Evolutionary conservation across 257 asterid species (phyloP).

Genomic region (Petunia secreta): DNA sequence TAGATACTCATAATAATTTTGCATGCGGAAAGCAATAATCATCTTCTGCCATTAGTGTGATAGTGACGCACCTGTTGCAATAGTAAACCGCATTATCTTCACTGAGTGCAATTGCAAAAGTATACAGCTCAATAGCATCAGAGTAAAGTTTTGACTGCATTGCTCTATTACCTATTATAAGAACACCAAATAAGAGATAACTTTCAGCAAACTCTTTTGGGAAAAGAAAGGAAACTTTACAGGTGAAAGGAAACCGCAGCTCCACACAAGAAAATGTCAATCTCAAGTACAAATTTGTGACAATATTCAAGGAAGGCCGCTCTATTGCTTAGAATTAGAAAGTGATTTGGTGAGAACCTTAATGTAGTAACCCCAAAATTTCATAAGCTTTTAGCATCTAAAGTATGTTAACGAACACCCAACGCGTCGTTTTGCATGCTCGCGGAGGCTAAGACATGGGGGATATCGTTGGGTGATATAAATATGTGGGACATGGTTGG

Average conservation of each 20-base stretch:
- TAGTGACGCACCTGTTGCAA: conserved; percentile 69
- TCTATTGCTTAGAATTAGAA: not conserved
- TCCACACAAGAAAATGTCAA: conserved; percentile 9
- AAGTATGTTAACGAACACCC: no score
- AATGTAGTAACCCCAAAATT: not conserved
- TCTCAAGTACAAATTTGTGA: not conserved
- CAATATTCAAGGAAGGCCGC: conserved; percentile 18
- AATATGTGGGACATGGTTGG: no score
- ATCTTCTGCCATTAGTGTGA: conserved; percentile 6
- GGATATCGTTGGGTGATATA: no score
- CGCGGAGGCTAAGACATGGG: no score
- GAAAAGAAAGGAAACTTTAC: not conserved
- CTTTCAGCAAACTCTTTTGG: not conserved
- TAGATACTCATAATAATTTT: conserved; percentile 2
- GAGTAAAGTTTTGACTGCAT: conserved; percentile 68
- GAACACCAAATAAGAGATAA: not conserved
- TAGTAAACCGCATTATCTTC: conserved; percentile 81
- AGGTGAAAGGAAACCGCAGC: not conserved
- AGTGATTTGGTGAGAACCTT: not conserved
- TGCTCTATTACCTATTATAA: conserved; percentile 62
- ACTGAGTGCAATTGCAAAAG: conserved; percentile 69
- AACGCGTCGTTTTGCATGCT: no score
- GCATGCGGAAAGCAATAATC: not conserved
- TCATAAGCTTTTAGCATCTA: no score
- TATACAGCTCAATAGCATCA: conserved; percentile 76